Base-by-base conservation (phyloP, 768 basidiomycete genomes). In the Tricholomella constricta region DNA sequence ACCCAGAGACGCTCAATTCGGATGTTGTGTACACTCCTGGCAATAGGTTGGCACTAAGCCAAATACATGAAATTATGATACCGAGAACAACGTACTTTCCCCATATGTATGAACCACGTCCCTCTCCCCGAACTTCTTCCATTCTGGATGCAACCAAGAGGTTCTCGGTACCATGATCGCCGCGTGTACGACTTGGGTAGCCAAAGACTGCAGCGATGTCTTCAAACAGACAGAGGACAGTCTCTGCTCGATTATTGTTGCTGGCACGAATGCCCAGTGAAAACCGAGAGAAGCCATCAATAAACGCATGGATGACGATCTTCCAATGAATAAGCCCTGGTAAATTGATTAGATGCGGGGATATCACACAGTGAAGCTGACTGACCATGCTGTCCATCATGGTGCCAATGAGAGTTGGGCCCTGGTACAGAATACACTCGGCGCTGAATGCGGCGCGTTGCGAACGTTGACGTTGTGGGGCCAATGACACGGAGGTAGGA, bases 161-260 rank as follows among this genome's bases (percentile, higher is more conserved):
- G 44, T 73, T 73, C 60, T 68, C 73, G 3, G 56, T 68, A 22
- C 71, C 63, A 47, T 72, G 68, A 53, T 72, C 68, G n/a, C 64
- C 68, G 2, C 64, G 35, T 3, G 70, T 62, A 15, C 68, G 62
- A 41, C 69, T 67, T 1, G 73, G 72, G 9, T 68, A 43, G 5
- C 74, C 72, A 57, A 68, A 66, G 0, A 22, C 41, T 6, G 45
- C 23, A 12, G 58, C 49, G n/a, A 10, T 54, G 7, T 59, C 51
- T 0, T 55, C 25, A 54, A 79, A 78, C 1, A 79, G 49, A 3
- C 62, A 40, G 9, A 75, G 62, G 2, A 78, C 74, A 4, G 76
- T 80, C 0, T 57, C 34, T 2, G 71, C 67, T 1, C 62, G 53
- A 53, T 80, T 79, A 58, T 80, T 79, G 62, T 64, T 68, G 54